phyloP scores from a whole-genome alignment of 306 rosid genomes.

The Morella rubra region DNA sequence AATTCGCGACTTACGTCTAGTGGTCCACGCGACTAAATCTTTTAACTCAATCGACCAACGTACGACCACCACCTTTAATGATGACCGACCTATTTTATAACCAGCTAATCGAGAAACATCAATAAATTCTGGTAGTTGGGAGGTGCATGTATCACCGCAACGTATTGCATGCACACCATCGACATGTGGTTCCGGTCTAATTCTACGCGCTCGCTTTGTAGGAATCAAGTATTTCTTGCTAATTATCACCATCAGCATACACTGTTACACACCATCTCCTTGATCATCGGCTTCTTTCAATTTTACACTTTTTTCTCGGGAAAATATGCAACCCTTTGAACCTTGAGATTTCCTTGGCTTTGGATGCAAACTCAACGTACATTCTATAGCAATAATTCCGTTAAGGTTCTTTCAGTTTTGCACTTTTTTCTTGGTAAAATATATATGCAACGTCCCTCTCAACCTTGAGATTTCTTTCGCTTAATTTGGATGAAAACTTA shows the following conservation, averaged over 20 bases:
- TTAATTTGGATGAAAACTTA: not conserved
- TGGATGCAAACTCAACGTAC: too few relatives aligned
- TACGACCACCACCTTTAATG: too few relatives aligned
- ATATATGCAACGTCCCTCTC: too few relatives aligned
- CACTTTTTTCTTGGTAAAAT: slow-evolving; percentile 16
- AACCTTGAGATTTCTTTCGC: slow-evolving; percentile 4
- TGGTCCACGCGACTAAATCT: too few relatives aligned
- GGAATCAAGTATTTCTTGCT: slow-evolving; percentile 12
- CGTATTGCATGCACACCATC: not conserved
- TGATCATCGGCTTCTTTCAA: slow-evolving; percentile 7
- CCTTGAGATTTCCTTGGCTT: too few relatives aligned
- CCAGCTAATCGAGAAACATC: too few relatives aligned
- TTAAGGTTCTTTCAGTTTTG: slow-evolving; percentile 10
- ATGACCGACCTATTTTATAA: not conserved
- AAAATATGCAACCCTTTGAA: too few relatives aligned
- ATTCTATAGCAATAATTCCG: too few relatives aligned
- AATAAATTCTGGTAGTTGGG: too few relatives aligned
- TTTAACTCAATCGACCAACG: too few relatives aligned
- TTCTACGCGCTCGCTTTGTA: slow-evolving; percentile 25
- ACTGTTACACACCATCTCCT: not conserved
- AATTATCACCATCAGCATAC: not conserved
- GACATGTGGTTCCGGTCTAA: slow-evolving; percentile 18
- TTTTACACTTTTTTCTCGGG: slow-evolving; percentile 10
- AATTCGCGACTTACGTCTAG: too few relatives aligned
- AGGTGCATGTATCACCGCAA: not conserved